A percentile compares a stretch with the other conserved stretches of the same genome.
These are phyloP conservation scores for Oenanthe javanica DNA, from an alignment of 140 eudicot genomes.

Conservation along the genomic window DNA sequence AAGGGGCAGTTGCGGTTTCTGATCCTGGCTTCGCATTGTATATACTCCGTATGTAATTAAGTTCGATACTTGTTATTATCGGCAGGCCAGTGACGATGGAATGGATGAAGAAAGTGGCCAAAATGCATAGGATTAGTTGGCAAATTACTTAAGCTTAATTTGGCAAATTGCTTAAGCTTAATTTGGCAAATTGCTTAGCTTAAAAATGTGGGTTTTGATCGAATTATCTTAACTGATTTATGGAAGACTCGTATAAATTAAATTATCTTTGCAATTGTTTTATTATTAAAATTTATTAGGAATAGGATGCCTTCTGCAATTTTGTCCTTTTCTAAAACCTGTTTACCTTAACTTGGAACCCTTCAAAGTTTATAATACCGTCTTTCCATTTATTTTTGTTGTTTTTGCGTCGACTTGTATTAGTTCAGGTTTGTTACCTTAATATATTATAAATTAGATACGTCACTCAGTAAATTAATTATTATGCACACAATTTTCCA, in stretches of 20 bases:
- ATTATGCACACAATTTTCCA: too few species aligned
- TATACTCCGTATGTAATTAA: neutral
- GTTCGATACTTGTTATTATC: neutral
- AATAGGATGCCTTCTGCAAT: neutral
- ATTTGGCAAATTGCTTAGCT: neutral
- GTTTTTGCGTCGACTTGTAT: neutral
- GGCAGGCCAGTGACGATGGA: neutral
- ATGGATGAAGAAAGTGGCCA: neutral
- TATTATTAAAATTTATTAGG: neutral
- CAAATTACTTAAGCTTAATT: neutral
- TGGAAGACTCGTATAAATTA: neutral
- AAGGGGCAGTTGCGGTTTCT: neutral
- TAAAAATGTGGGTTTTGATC: neutral
- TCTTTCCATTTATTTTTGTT: neutral
- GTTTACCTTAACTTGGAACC: neutral
- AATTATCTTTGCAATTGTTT: neutral
- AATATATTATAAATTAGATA: too few species aligned
- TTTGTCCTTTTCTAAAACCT: neutral
- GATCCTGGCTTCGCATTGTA: neutral
- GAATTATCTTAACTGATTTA: neutral
- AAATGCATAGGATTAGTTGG: conserved; percentile 2
- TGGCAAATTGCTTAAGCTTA: neutral
- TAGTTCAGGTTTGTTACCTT: too few species aligned
- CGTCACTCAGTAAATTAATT: too few species aligned
- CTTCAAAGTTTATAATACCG: neutral